Conservation (phyloP, 2,329 filamentous ascomycete species). For the Rutstroemia sp. region DNA sequence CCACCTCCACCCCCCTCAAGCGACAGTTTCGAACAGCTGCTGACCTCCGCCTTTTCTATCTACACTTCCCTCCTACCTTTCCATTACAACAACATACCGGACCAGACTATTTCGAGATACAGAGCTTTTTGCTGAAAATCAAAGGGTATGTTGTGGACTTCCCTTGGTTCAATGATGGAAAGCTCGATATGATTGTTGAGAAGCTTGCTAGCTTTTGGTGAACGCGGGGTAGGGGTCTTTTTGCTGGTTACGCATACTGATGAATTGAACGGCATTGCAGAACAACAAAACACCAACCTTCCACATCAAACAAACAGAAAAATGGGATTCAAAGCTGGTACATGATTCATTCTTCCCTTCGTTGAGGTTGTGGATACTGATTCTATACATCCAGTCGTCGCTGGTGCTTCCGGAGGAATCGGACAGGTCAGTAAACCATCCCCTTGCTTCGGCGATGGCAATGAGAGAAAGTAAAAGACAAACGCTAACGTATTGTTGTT, state of each 20-base stretch:
- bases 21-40: background rate
- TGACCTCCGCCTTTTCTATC: background rate
- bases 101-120: background rate
- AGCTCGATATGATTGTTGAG: background rate
- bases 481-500: background rate
- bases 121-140: background rate
- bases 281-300: background rate
- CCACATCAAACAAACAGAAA: constrained; percentile 12
- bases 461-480: background rate
- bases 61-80: background rate
- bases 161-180: background rate
- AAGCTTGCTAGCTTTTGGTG: no score
- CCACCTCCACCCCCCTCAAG: background rate
- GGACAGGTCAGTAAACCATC: constrained; percentile 64
- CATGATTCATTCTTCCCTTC: constrained; percentile 17
- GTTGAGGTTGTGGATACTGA: constrained; percentile 7
- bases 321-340: constrained; percentile 56
- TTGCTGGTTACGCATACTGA: background rate
- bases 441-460: background rate
- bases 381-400: constrained; percentile 52
- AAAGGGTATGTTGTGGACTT: background rate
- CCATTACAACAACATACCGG: no score
- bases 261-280: background rate
- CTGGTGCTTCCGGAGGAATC: constrained; percentile 96
- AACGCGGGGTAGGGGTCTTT: no score